Conservation (phyloP, 2,329 filamentous ascomycete species). For the Pseudogymnoascus destructans region DNA sequence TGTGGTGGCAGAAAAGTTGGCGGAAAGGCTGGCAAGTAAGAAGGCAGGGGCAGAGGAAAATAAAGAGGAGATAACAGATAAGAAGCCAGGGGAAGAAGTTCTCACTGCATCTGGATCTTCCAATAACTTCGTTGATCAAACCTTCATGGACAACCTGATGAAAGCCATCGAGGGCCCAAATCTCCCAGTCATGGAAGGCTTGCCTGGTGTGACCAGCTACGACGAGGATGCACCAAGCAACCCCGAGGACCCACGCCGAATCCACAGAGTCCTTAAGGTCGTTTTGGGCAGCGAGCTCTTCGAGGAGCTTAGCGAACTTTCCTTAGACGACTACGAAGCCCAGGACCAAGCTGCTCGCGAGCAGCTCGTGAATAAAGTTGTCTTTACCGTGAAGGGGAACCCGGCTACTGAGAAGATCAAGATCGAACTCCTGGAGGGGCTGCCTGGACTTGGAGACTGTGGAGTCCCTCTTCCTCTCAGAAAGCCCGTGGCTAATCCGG, state of each 20-base stretch:
- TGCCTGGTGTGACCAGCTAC: not conserved
- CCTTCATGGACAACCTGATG: slow-evolving; percentile 3
- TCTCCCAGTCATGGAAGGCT: not conserved
- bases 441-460: not conserved
- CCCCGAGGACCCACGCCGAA: not conserved
- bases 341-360: not conserved
- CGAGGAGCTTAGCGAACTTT: not conserved
- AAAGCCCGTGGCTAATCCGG: not conserved
- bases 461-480: not conserved
- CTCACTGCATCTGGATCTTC: not conserved
- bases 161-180: not conserved
- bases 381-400: not conserved
- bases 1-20: not conserved
- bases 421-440: not conserved
- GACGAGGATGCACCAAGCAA: not conserved
- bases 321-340: not conserved
- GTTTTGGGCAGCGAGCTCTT: not conserved
- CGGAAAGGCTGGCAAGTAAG: not conserved
- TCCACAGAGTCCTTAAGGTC: not conserved
- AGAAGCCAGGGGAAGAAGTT: not conserved
- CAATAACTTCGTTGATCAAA: not conserved
- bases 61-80: not conserved
- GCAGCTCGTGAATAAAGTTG: not conserved
- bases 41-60: not conserved
- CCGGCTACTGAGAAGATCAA: not conserved